Conservation (phyloP, 768 basidiomycete species). For the Suillus spraguei region DNA sequence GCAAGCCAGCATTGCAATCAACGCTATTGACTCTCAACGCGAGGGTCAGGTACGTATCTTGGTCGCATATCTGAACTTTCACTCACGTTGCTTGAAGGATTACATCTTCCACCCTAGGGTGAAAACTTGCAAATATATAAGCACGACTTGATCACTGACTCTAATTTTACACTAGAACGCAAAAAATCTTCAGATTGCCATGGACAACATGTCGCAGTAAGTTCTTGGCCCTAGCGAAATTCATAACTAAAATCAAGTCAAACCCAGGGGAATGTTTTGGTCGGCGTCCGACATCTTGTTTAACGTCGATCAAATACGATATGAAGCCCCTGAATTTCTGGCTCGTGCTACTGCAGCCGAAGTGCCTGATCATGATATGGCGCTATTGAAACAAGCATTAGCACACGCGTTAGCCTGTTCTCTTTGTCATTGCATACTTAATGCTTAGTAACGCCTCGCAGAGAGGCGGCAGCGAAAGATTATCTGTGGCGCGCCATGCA, state of each 20-base stretch:
- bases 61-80: constrained; percentile 14
- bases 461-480: constrained; percentile 50
- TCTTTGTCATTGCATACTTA: constrained; percentile 5
- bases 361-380: constrained; percentile 49
- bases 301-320: constrained; percentile 53
- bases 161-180: constrained; percentile 46
- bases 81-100: constrained; percentile 49
- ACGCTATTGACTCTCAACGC: constrained; percentile 78
- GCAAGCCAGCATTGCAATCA: constrained; percentile 70
- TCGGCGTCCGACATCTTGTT: constrained; percentile 57
- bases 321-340: constrained; percentile 39
- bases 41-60: constrained; percentile 53
- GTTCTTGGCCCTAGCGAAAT: constrained; percentile 14
- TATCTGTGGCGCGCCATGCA: constrained; percentile 63
- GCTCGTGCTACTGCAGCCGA: constrained; percentile 45
- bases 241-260: constrained; percentile 5
- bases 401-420: constrained; percentile 55
- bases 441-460: constrained; percentile 25
- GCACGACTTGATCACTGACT: background rate
- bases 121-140: constrained; percentile 21
- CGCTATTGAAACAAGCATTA: constrained; percentile 54
- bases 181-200: constrained; percentile 48
- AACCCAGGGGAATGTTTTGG: constrained; percentile 75
- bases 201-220: constrained; percentile 78
- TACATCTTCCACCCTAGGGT: constrained; percentile 80